Base-by-base conservation (phyloP, 2,329 filamentous ascomycete genomes). In the Xylaria hypoxylon region DNA sequence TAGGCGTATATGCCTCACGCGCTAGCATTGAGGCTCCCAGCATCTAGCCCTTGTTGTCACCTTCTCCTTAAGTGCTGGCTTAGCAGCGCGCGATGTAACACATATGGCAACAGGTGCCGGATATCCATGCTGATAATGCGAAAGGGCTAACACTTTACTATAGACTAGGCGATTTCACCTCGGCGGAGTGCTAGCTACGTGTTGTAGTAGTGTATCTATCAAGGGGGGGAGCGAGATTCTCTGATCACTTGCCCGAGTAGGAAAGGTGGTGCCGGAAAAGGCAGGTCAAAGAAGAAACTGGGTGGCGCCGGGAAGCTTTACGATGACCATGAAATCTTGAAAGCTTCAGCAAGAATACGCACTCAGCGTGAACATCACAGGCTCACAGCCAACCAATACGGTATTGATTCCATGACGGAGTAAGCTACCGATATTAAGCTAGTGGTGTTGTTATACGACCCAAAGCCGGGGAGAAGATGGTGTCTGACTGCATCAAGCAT, bases 201-300 rank as follows among this genome's bases (percentile, higher is more conserved):
- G 31, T 24, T 44, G 35, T 48, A 26, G 44, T 51, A 22, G 31
- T 26, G 48, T 42, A 58, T 51, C 47, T n/a, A 53, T 38, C n/a
- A n/a, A 40, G 38, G 38, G 48, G 45, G 28, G 28, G 5, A 8
- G 35, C 19, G n/a, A 38, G 48, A 7, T 15, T 17, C 22, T 64
- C 60, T 22, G 44, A 67, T 59, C 64, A 67, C 64, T 64, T 67
- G 51, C 64, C 64, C 44, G 51, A 67, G 55, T 64, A 33, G 64
- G 64, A 64, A 67, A 40, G 64, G 64, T 50, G 55, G 44, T 57
- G 60, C 53, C 64, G 35, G 51, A 64, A 56, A 55, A 60, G 64
- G 64, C 60, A 67, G 60, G 64, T 67, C 53, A 33, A 33, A 15
- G 22, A 42, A 45, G 19, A 50, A 10, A 17, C 5, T 22, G 48